Conservation (phyloP, 2,329 filamentous ascomycete genomes). For the Claviceps spartinae region DNA sequence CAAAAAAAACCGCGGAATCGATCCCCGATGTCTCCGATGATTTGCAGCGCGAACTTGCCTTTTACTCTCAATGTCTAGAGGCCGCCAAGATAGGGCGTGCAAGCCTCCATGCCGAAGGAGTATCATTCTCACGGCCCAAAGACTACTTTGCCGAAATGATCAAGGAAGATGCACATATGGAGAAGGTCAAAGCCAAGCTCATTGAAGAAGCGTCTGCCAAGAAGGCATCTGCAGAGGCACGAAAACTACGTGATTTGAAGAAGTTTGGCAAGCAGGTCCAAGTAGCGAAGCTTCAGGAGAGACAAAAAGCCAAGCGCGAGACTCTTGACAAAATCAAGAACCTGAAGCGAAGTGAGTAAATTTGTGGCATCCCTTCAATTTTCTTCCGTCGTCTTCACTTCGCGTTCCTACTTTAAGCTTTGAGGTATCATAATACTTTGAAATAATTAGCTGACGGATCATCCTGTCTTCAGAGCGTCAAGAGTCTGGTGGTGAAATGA, state of each 20-base stretch:
- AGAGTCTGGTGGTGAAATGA: conserved; percentile 47
- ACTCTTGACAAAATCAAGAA: conserved; percentile 91
- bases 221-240: conserved; percentile 83
- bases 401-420: no score
- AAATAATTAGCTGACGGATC: neutral
- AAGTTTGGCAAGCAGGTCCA: conserved; percentile 99
- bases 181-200: conserved; percentile 85
- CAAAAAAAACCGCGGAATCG: conserved; percentile 46
- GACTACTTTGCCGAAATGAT: conserved; percentile 99
- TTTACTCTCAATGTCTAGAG: conserved; percentile 79
- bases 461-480: conserved; percentile 58
- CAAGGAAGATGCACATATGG: conserved; percentile 97
- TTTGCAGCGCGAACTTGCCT: conserved; percentile 78
- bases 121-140: conserved; percentile 74
- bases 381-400: neutral
- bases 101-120: conserved; percentile 67
- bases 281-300: conserved; percentile 87
- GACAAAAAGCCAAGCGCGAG: conserved; percentile 80
- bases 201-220: conserved; percentile 84
- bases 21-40: conserved; percentile 85
- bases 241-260: conserved; percentile 87
- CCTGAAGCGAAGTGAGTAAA: conserved; percentile 75
- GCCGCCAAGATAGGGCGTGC: conserved; percentile 60
- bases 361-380: neutral
- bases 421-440: no score